phyloP scores from a whole-genome alignment of 768 basidiomycete species.

The Tulasnella sp. region DNA sequence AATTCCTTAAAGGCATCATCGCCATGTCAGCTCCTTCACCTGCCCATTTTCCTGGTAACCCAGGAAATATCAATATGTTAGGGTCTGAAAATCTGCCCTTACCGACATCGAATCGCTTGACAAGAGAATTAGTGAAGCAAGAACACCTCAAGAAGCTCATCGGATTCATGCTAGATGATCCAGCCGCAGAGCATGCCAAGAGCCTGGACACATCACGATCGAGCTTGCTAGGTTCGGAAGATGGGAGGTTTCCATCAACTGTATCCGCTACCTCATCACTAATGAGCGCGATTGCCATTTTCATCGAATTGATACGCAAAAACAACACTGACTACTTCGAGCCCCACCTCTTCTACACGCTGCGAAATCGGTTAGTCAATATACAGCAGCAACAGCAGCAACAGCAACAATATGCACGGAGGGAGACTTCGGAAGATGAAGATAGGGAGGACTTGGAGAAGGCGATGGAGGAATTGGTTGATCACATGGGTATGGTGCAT shows the following conservation, averaged over 20 bases:
- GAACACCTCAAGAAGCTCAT: slow-evolving; percentile 58
- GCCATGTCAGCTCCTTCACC: slow-evolving; percentile 85
- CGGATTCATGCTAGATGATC: slow-evolving; percentile 63
- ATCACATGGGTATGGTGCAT: slow-evolving; percentile 82
- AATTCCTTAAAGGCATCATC: slow-evolving; percentile 88
- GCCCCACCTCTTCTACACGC: slow-evolving; percentile 88
- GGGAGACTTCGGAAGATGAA: slow-evolving; percentile 33
- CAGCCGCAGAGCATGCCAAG: slow-evolving; percentile 22
- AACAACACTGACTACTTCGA: slow-evolving; percentile 99
- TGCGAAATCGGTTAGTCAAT: slow-evolving; percentile 79
- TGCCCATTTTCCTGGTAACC: slow-evolving; percentile 47
- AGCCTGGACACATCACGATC: neutral
- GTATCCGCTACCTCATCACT: slow-evolving; percentile 48
- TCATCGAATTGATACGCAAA: slow-evolving; percentile 89
- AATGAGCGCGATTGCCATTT: slow-evolving; percentile 70
- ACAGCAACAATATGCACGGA: slow-evolving; percentile 30
- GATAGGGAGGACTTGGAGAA: slow-evolving; percentile 52
- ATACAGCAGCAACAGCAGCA: slow-evolving; percentile 60
- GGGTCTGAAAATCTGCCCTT: slow-evolving; percentile 34
- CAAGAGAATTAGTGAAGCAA: slow-evolving; percentile 69
- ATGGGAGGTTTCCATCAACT: neutral
- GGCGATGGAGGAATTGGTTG: slow-evolving; percentile 68
- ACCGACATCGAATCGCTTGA: slow-evolving; percentile 66
- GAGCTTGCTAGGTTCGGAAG: slow-evolving; percentile 7
- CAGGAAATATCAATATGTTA: slow-evolving; percentile 42